Percentiles rank a stretch among this genome's conserved stretches.
Conservation (phyloP, 208 protist species). For the Trypanosoma theileri region DNA sequence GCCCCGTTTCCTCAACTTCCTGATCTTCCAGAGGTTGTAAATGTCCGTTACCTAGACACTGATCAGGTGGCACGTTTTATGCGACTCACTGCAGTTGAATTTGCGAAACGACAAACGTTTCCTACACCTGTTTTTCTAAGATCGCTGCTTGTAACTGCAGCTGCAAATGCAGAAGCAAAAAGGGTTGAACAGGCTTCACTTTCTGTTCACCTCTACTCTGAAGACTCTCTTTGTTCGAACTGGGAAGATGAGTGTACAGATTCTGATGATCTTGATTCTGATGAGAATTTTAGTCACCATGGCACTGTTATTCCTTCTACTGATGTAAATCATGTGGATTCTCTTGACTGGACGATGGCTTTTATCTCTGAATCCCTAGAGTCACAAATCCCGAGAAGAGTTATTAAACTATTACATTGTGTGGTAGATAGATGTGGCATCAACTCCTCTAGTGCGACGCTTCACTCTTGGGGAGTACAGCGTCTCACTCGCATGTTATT, state of each 20-base stretch:
- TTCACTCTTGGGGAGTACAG: conserved; percentile 69
- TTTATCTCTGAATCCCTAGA: conserved; percentile 38
- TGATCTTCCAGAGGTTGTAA: conserved; percentile 47
- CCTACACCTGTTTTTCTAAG: conserved; percentile 35
- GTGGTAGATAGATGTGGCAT: conserved; percentile 58
- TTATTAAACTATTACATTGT: conserved; percentile 55
- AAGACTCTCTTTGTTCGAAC: conserved; percentile 26
- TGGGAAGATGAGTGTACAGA: conserved; percentile 41
- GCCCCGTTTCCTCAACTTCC: conserved; percentile 44
- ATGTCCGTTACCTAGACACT: conserved; percentile 39
- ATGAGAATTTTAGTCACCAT: conserved; percentile 8
- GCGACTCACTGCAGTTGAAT: conserved; percentile 37
- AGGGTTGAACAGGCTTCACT: conserved; percentile 22
- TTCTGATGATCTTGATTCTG: conserved; percentile 21
- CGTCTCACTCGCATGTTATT: conserved; percentile 56
- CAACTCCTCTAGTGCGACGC: conserved; percentile 29
- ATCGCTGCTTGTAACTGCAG: conserved; percentile 35
- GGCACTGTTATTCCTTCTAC: conserved; percentile 13
- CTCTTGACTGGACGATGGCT: conserved; percentile 70
- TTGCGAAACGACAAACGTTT: conserved; percentile 27
- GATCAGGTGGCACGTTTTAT: conserved; percentile 56
- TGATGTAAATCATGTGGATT: conserved; percentile 35
- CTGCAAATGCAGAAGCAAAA: conserved; percentile 27
- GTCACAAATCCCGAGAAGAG: conserved; percentile 34
- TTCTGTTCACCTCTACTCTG: conserved; percentile 20